Evolutionary conservation across 2,329 filamentous ascomycete species (phyloP).

Genomic region (Xylariomycetidae sp.): DNA sequence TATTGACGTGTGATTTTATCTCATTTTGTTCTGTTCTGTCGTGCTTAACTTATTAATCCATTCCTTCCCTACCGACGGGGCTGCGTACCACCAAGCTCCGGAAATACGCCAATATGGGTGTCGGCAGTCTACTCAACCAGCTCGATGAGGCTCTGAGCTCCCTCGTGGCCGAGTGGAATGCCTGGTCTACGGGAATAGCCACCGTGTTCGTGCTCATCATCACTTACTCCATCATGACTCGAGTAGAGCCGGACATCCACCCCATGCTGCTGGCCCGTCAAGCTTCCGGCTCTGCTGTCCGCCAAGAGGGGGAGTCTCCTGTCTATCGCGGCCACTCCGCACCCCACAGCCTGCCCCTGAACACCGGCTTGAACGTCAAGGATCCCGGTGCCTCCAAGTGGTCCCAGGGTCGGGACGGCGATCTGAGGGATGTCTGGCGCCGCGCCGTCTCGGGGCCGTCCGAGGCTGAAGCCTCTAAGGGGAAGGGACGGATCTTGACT

Average conservation of each 20-base stretch:
- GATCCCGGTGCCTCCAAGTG: constrained; percentile 76
- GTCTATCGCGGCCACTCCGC: constrained; percentile 79
- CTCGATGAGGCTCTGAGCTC: constrained; percentile 68
- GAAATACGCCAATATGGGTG: constrained; percentile 25
- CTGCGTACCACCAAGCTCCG: no score
- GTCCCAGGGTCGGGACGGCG: constrained; percentile 77
- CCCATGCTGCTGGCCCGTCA: constrained; percentile 87
- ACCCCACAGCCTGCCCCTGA: constrained; percentile 79
- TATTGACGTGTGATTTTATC: no score
- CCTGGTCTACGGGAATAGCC: constrained; percentile 69
- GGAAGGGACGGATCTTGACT: constrained; percentile 70
- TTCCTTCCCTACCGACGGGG: background rate
- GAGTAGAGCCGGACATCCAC: constrained; percentile 82
- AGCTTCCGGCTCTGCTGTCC: constrained; percentile 70
- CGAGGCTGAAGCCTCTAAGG: constrained; percentile 57
- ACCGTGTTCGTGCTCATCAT: constrained; percentile 63
- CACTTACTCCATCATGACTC: constrained; percentile 65
- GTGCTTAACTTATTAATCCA: no score
- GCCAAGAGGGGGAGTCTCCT: constrained; percentile 80
- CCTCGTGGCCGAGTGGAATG: constrained; percentile 75
- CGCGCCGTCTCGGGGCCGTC: constrained; percentile 60
- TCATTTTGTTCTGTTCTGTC: background rate
- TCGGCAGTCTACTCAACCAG: constrained; percentile 56
- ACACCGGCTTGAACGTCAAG: constrained; percentile 75
- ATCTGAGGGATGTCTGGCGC: constrained; percentile 88